Evolutionary conservation across 2,329 filamentous ascomycete genomes (phyloP).

Genomic region (Trichoderma asperellum): DNA sequence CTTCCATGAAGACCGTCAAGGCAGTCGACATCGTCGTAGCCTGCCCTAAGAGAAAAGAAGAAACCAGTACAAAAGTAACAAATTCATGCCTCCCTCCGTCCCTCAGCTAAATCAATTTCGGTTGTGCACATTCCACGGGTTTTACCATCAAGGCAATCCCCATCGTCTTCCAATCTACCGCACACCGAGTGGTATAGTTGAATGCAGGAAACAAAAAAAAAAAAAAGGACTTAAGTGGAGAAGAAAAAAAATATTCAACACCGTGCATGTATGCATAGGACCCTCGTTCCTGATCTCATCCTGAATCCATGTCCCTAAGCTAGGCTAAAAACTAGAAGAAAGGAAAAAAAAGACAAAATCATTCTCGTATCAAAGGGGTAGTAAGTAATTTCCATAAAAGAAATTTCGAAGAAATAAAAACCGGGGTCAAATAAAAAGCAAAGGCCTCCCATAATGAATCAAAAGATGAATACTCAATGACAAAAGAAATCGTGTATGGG

Average conservation of each 20-base stretch:
- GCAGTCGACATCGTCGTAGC: not conserved
- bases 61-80: not conserved
- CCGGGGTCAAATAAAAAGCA: slow-evolving; percentile 7
- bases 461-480: slow-evolving; percentile 22
- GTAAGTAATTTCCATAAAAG: not conserved
- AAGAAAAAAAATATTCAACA: slow-evolving; percentile 37
- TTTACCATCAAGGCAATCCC: slow-evolving; percentile 7
- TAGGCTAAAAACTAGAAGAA: not conserved
- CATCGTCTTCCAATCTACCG: slow-evolving; percentile 12
- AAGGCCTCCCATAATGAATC: not conserved
- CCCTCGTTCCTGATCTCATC: slow-evolving; percentile 30
- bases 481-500: slow-evolving; percentile 42
- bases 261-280: slow-evolving; percentile 40
- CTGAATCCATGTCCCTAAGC: slow-evolving; percentile 28
- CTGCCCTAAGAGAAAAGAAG: not conserved
- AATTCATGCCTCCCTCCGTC: slow-evolving; percentile 7
- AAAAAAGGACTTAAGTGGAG: slow-evolving; percentile 28
- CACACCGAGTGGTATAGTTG: slow-evolving; percentile 20
- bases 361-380: slow-evolving; percentile 19
- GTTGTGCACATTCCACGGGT: not conserved
- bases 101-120: slow-evolving; percentile 1
- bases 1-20: not conserved
- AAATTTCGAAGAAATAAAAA: not conserved
- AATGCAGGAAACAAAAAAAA: slow-evolving; percentile 32
- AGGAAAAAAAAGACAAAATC: slow-evolving; percentile 8